Base-by-base conservation (phyloP, 176 grass and related monocot species). In the Rhynchospora tenuis region DNA sequence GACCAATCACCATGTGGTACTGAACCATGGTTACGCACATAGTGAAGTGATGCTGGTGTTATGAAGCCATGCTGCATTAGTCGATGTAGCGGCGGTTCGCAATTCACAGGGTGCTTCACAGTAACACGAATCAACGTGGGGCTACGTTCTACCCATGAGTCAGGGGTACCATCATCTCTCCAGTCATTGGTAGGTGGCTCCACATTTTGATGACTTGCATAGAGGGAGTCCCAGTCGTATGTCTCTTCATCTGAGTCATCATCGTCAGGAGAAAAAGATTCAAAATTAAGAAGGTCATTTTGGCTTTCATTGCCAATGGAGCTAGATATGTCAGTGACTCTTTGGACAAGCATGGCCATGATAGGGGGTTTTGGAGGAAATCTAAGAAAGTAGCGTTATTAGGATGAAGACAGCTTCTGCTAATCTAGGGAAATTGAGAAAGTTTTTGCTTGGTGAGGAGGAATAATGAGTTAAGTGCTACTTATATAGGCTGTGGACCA, bases 101-200 rank as follows among this genome's bases (percentile, higher is more conserved):
- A 82, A 90, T 92, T 95, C 82, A 95, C 83, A 0, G 93, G 90
- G 73, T 92, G 90, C 90, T 87, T 88, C n/a, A 88, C 93, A 4
- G 93, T 95, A 24, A 89, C 86, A 0, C 86, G 88, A 75, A 92
- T n/a, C 10, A 92, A 88, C 0, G 85, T 19, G 44, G 90, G 86
- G 88, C 82, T 78, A 13, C 93, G 90, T 68, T 31, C 17, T 0
- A 95, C 29, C 93, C 90, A 90, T 31, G 74, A 73, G 86, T 92
- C 90, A 14, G 90, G 62, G 1, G 93, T 90, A 68, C 78, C 86
- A 38, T 38, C 33, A 81, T 95, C 93, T 50, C 86, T 84, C 0
- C 78, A 81, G 74, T 94, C 93, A 48, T 26, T 66, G 24, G 55
- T 60, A 14, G 84, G 3, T 1, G 86, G 84, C 52, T 92, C 84